A percentile compares a stretch with the other conserved stretches of the same genome.
These are phyloP conservation scores for Microcos paniculata DNA, from an alignment of 345 rosid genomes.

Conservation along the genomic window DNA sequence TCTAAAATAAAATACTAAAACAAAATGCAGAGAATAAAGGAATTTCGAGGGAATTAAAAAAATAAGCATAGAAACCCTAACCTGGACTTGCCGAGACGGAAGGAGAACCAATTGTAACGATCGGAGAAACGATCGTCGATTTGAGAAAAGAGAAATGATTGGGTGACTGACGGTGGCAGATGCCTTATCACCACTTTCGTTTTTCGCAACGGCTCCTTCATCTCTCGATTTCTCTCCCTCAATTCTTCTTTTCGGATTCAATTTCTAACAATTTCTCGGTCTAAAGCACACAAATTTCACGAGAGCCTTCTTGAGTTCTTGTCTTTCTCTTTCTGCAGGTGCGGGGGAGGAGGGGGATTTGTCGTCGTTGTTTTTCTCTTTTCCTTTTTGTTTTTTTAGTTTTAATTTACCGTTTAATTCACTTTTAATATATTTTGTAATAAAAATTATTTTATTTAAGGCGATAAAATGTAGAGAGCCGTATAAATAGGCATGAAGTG, in stretches of 20 bases:
- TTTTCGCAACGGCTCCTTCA: slow-evolving; percentile 46
- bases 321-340: no score
- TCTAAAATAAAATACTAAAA: background rate
- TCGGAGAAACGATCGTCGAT: slow-evolving; percentile 52
- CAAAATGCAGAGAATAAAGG: background rate
- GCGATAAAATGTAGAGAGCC: no score
- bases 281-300: no score
- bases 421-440: no score
- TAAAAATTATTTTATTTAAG: no score
- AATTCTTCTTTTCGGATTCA: background rate
- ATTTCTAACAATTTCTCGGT: no score
- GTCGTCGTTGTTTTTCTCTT: no score
- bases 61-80: slow-evolving; percentile 18
- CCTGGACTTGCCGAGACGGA: slow-evolving; percentile 60
- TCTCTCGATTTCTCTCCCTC: slow-evolving; percentile 3
- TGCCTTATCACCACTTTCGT: slow-evolving; percentile 73
- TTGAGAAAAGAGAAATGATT: slow-evolving; percentile 54
- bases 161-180: slow-evolving; percentile 69
- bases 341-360: no score
- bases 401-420: no score
- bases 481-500: no score
- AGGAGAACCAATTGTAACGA: slow-evolving; percentile 59
- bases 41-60: background rate
- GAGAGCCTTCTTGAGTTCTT: no score
- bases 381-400: no score